phyloP scores from a whole-genome alignment of 345 rosid genomes.

The Eucalyptus paniculata region DNA sequence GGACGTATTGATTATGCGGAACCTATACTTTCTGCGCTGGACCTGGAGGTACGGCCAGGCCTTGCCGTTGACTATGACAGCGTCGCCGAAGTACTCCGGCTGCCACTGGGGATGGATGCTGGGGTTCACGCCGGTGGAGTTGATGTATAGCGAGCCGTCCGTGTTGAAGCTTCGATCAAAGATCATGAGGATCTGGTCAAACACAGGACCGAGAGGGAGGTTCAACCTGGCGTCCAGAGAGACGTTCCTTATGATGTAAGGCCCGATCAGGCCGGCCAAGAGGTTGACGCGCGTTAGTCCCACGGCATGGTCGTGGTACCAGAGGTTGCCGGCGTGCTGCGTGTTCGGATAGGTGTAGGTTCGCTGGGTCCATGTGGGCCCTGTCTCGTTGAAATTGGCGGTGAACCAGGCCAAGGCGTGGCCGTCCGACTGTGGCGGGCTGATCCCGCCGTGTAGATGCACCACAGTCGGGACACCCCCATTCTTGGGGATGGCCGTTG shows the following conservation, averaged over 20 bases:
- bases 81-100: slow-evolving; percentile 77
- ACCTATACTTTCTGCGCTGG: slow-evolving; percentile 62
- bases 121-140: slow-evolving; percentile 65
- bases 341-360: slow-evolving; percentile 37
- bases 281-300: slow-evolving; percentile 76
- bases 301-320: slow-evolving; percentile 86
- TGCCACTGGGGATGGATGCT: slow-evolving; percentile 86
- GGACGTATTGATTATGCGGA: slow-evolving; percentile 57
- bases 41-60: slow-evolving; percentile 67
- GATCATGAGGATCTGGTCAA: slow-evolving; percentile 43
- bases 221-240: slow-evolving; percentile 31
- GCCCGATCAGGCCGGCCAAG: slow-evolving; percentile 63
- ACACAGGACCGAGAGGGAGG: slow-evolving; percentile 37
- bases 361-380: slow-evolving; percentile 42
- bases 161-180: slow-evolving; percentile 54
- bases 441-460: slow-evolving; percentile 71
- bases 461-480: slow-evolving; percentile 78
- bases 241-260: slow-evolving; percentile 49
- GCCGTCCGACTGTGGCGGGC: slow-evolving; percentile 63
- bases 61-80: slow-evolving; percentile 65
- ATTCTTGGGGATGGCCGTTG: slow-evolving; percentile 33
- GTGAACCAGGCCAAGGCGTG: slow-evolving; percentile 69
- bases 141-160: slow-evolving; percentile 65
- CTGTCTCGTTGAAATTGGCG: slow-evolving; percentile 36
- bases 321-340: slow-evolving; percentile 77